Conservation (phyloP, 2,329 filamentous ascomycete genomes). For the Arthrobotrys conoides region DNA sequence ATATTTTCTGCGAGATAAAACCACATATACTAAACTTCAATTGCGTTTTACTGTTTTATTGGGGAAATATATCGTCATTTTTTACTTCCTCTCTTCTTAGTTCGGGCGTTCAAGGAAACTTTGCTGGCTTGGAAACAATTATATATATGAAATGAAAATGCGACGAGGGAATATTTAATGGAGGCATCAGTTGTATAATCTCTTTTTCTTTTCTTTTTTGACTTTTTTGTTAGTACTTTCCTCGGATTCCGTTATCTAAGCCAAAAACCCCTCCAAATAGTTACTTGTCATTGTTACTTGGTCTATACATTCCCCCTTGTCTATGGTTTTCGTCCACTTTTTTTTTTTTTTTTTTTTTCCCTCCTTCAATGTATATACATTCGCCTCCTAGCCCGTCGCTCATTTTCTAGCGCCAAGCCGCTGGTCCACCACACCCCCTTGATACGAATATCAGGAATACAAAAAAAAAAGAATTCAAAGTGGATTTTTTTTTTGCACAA, state of each 20-base stretch:
- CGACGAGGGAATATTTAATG: constrained; percentile 58
- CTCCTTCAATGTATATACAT: constrained; percentile 61
- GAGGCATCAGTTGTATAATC: constrained; percentile 67
- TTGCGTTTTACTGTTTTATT: constrained; percentile 7
- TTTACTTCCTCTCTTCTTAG: constrained; percentile 20
- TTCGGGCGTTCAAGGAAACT: constrained; percentile 42
- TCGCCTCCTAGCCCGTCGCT: constrained; percentile 60
- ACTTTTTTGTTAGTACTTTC: constrained; percentile 53
- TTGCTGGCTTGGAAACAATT: constrained; percentile 62
- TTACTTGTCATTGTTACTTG: constrained; percentile 8
- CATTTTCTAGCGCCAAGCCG: constrained; percentile 23
- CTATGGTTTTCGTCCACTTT: constrained; percentile 39
- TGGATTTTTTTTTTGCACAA: constrained; percentile 11
- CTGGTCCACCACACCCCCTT: not conserved
- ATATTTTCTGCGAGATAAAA: constrained; percentile 35
- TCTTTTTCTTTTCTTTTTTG: constrained; percentile 66
- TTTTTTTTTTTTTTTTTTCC: constrained; percentile 55
- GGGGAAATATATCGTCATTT: constrained; percentile 2
- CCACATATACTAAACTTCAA: constrained; percentile 45
- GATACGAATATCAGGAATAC: constrained; percentile 15
- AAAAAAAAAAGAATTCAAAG: constrained; percentile 37
- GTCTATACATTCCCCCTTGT: not conserved
- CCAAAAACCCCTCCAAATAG: constrained; percentile 59
- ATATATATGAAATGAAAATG: constrained; percentile 57
- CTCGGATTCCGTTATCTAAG: constrained; percentile 61